These are phyloP conservation scores for Botryobasidium botryosum DNA, from an alignment of 768 basidiomycete species.

Conservation along the genomic window DNA sequence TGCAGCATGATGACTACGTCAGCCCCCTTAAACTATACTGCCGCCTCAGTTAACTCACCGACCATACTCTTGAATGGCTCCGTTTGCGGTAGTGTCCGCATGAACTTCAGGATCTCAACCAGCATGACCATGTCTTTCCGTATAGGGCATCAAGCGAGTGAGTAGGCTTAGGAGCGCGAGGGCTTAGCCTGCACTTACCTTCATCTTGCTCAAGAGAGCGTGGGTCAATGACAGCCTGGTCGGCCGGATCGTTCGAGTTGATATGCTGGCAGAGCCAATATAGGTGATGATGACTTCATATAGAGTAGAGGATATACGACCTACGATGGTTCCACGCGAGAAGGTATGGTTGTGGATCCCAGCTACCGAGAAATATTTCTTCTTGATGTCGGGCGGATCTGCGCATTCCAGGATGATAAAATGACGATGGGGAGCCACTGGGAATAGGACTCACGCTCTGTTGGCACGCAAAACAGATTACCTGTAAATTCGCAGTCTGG, in stretches of 20 bases:
- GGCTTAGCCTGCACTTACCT: no score
- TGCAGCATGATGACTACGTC: background rate
- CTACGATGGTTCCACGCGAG: conserved; percentile 23
- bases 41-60: background rate
- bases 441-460: no score
- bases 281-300: no score
- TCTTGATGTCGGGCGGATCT: background rate
- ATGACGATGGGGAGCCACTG: no score
- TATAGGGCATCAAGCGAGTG: no score
- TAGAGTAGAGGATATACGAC: background rate
- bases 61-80: background rate
- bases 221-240: background rate
- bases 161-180: no score
- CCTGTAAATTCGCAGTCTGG: background rate
- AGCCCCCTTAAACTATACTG: background rate
- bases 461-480: no score
- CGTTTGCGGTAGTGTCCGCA: background rate
- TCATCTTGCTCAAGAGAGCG: background rate
- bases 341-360: conserved; percentile 28
- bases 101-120: background rate
- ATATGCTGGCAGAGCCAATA: background rate
- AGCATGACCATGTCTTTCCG: background rate
- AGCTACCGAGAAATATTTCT: conserved; percentile 24
- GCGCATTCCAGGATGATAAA: no score
- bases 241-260: background rate